Conservation (phyloP, 495 filamentous ascomycete genomes). For the Hypoxylon perforatum region DNA sequence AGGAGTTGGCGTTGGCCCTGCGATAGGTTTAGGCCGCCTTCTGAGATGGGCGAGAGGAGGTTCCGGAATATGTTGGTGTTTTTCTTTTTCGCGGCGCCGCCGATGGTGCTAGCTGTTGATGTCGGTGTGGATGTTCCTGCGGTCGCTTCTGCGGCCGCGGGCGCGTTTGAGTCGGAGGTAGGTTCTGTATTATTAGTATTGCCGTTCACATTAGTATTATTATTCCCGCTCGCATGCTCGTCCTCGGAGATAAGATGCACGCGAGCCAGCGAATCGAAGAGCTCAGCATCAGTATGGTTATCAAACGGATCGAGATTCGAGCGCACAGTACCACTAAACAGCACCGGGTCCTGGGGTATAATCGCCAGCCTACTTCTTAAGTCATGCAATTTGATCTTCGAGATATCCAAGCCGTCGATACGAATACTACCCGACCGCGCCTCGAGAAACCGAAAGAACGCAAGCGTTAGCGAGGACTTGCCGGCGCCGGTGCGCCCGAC, state of each 20-base stretch:
- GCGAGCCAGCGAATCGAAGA: conserved; percentile 78
- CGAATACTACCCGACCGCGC: conserved; percentile 74
- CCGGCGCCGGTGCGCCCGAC: conserved; percentile 89
- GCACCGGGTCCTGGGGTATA: conserved; percentile 86
- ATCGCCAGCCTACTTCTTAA: conserved; percentile 81
- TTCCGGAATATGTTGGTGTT: conserved; percentile 73
- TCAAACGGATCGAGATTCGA: conserved; percentile 86
- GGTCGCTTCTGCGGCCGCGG: too few species aligned
- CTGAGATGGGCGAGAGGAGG: conserved; percentile 71
- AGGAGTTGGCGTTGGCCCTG: conserved; percentile 91
- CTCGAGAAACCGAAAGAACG: conserved; percentile 85
- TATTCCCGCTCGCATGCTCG: conserved; percentile 39
- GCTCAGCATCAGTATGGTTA: conserved; percentile 74
- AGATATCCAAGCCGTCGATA: conserved; percentile 82
- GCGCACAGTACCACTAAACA: conserved; percentile 87
- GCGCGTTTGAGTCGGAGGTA: too few species aligned
- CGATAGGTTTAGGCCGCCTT: conserved; percentile 83
- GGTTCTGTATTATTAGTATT: too few species aligned
- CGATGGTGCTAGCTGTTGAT: too few species aligned
- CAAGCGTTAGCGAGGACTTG: conserved; percentile 85
- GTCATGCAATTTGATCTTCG: conserved; percentile 77
- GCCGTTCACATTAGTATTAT: not conserved
- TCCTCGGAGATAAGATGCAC: conserved; percentile 73
- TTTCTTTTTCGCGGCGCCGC: conserved; percentile 38
- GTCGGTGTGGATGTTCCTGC: conserved; percentile 43